phyloP scores from a whole-genome alignment of 1,139 yeast genomes.

The Pneumocystis canis region DNA sequence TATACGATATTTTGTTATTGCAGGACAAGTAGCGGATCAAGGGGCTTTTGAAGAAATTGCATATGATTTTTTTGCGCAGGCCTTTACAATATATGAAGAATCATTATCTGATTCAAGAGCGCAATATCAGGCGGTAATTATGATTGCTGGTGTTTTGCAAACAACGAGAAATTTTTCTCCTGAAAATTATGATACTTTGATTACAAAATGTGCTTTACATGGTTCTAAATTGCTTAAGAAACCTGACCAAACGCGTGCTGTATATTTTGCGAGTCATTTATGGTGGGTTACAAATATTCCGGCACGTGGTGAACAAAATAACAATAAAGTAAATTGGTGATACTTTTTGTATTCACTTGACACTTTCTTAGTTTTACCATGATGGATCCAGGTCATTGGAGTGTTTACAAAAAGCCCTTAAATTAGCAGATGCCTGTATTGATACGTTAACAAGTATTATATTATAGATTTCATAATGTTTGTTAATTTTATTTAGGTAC shows the following conservation, averaged over 20 bases:
- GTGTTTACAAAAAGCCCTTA: constrained; percentile 57
- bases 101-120: constrained; percentile 47
- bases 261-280: constrained; percentile 72
- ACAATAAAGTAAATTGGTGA: neutral
- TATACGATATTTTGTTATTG: constrained; percentile 33
- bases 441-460: constrained; percentile 56
- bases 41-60: constrained; percentile 46
- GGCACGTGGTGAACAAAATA: constrained; percentile 2
- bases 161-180: constrained; percentile 41
- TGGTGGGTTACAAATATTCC: constrained; percentile 57
- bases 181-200: constrained; percentile 64
- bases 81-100: constrained; percentile 80
- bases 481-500: neutral
- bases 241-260: constrained; percentile 88
- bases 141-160: constrained; percentile 50
- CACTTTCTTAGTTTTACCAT: constrained; percentile 26
- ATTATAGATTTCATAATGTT: neutral
- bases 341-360: constrained; percentile 14
- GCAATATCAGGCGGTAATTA: constrained; percentile 39
- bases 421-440: constrained; percentile 89
- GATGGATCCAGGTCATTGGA: constrained; percentile 53
- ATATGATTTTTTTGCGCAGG: constrained; percentile 82
- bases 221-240: constrained; percentile 81
- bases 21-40: constrained; percentile 59
- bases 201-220: constrained; percentile 71